Conservation (phyloP, 208 protist species). For the Crithidia expoeki region DNA sequence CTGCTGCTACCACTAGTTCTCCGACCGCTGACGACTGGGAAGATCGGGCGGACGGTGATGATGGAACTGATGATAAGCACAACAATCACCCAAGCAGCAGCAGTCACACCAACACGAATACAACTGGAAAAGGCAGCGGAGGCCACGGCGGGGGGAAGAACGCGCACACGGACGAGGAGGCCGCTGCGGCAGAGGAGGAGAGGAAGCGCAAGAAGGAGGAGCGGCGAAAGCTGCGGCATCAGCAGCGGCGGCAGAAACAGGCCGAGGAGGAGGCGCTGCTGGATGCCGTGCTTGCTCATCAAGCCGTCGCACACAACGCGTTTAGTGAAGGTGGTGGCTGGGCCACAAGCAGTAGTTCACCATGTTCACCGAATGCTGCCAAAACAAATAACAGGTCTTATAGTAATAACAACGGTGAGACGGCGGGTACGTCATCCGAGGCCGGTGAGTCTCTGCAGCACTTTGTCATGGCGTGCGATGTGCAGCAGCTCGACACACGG, state of each 20-base stretch:
- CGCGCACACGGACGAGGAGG: neutral
- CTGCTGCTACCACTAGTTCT: neutral
- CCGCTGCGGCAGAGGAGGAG: slow-evolving; percentile 22
- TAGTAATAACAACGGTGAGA: neutral
- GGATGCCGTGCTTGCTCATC: slow-evolving; percentile 51
- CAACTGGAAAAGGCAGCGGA: neutral
- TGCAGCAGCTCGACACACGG: slow-evolving; percentile 65
- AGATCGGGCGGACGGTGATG: slow-evolving; percentile 24
- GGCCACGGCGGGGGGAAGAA: neutral
- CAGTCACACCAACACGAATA: neutral
- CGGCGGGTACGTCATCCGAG: neutral
- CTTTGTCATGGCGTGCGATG: slow-evolving; percentile 63
- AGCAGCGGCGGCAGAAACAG: slow-evolving; percentile 45
- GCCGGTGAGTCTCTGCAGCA: slow-evolving; percentile 34
- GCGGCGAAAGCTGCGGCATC: slow-evolving; percentile 39
- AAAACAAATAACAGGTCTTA: neutral
- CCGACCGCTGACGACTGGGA: slow-evolving; percentile 25
- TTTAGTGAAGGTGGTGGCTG: neutral
- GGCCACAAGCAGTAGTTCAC: slow-evolving; percentile 10
- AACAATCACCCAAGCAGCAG: neutral
- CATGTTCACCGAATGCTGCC: neutral
- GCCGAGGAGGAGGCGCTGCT: slow-evolving; percentile 79
- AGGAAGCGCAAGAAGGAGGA: slow-evolving; percentile 40
- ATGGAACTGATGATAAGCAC: neutral
- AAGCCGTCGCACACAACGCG: slow-evolving; percentile 8